Base-by-base conservation (phyloP, 208 protist species). In the Acanthamoeba divionensis region DNA sequence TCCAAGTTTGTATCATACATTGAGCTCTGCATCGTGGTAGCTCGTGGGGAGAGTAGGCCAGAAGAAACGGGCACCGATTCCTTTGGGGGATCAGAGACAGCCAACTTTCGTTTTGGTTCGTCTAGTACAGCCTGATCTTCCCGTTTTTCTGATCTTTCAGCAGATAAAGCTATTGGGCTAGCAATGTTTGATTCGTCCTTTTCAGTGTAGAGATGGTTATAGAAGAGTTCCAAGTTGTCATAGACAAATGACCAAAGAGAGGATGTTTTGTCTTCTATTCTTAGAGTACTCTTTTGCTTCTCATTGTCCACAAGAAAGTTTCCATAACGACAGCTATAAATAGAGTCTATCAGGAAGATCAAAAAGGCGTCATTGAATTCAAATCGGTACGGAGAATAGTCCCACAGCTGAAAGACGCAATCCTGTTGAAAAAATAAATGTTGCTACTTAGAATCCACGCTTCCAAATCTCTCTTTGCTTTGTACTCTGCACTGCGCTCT, bases 321-420 rank as follows among this genome's bases (percentile, higher is more conserved):
- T 4, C 15, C 18, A n/a, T 65, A 83, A 26, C 73, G 73, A 83
- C 73, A 26, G 48, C 63, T 83, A 38, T 83, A 83, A 1, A 83
- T 33, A 0, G 47, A 83, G 48, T 83, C 73, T 18, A 83, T 62
- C 33, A 83, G 50, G 50, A 83, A 83, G 6, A 83, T 44, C 0
- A 83, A 52, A 31, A 63, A 83, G 6, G 44, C n/a, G 21, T 83
- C 73, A 21, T 83, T 83, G 73, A 83, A 83, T 26, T 83, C 15
- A 52, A 83, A 83, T n/a, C 45, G 50, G 50, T 54, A 24, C 18
- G 73, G 73, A 29, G 44, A 83, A 21, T 83, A 62, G 24, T 83
- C 73, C 73, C 73, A 83, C 73, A 83, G 48, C 48, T 83, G 73
- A 62, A 63, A 83, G 24, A 83, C 73, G 73, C 73, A 83, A 62